These are phyloP conservation scores for Hippophae rhamnoides DNA, from an alignment of 306 rosid genomes.

Conservation along the genomic window DNA sequence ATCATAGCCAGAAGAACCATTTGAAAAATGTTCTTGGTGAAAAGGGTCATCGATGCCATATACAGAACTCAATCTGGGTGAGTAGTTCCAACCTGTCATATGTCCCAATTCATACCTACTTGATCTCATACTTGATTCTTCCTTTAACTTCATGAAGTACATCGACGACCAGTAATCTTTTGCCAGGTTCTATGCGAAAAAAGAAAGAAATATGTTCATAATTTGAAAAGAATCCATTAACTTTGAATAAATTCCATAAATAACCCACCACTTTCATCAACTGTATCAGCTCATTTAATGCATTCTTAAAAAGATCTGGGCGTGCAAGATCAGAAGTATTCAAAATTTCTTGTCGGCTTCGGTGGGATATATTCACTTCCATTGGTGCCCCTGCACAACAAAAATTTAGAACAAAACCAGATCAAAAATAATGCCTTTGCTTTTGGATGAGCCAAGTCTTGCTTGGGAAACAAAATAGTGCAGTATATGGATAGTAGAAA, in stretches of 20 bases:
- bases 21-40: constrained; percentile 59
- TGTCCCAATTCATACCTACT: constrained; percentile 52
- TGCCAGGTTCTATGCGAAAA: constrained; percentile 50
- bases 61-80: constrained; percentile 84
- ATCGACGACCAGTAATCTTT: constrained; percentile 90
- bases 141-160: constrained; percentile 72
- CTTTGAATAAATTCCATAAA: constrained; percentile 2
- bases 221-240: not conserved
- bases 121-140: constrained; percentile 50
- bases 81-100: constrained; percentile 58
- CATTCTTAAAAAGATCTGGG: constrained; percentile 55
- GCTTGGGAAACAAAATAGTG: too few species aligned
- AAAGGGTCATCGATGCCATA: constrained; percentile 79
- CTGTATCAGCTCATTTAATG: constrained; percentile 61
- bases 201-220: not conserved
- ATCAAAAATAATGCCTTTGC: not conserved
- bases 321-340: constrained; percentile 62
- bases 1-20: constrained; percentile 29
- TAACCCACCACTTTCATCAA: constrained; percentile 63
- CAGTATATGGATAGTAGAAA: too few species aligned
- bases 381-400: constrained; percentile 53
- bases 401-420: constrained; percentile 11
- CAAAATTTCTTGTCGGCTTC: constrained; percentile 75
- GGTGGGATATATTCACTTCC: constrained; percentile 93
- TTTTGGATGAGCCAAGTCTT: too few species aligned